Base-by-base conservation (phyloP, 495 filamentous ascomycete species). In the Penicillium riverlandense region DNA sequence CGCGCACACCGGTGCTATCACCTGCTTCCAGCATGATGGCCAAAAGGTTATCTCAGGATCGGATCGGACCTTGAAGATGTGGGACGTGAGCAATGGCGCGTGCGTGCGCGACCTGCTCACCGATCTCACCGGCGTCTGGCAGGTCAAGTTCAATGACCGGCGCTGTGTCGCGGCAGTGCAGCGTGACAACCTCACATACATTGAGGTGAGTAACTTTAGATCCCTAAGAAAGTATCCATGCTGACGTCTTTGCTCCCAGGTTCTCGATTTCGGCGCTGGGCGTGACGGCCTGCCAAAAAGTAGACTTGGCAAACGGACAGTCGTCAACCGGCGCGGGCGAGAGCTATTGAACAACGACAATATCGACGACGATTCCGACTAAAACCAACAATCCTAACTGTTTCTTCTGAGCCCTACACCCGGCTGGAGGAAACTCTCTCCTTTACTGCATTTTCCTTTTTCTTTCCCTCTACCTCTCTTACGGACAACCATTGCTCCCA, bases 21-120 rank as follows among this genome's bases (percentile, higher is more conserved):
- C 92, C 11, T 99, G 92, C 65, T 99, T 99, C 67, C 94, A 97
- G 61, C 92, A 99, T 53, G 92, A 99, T 59, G 90, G 84, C 0
- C 84, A 91, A 49, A 99, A 97, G 54, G 90, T 99, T 38, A 91
- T 99, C 42, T 95, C 88, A 33, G 92, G 92, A 35, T 94, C 87
- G 40, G 92, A 99, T 62, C 81, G 90, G 53, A 96, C 88, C 14
- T 69, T 99, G 48, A 99, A 99, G 71, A 94, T 99, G 88, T 99
- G 94, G 94, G 88, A 97, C 63, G 84, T 96, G 31, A 79, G 82
- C 50, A 92, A 80, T 16, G 92, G 92, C 40, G 87, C 95, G 43
- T 96, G 89, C 63, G 84, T 96, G 35, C 83, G 90, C 46, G 92
- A 99, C 67, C 79, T 99, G 22, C 76, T 99, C 50, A 96, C 88